Evolutionary conservation across 352 stramenopile species (phyloP).

Genomic region (Globisporangium canariense): DNA sequence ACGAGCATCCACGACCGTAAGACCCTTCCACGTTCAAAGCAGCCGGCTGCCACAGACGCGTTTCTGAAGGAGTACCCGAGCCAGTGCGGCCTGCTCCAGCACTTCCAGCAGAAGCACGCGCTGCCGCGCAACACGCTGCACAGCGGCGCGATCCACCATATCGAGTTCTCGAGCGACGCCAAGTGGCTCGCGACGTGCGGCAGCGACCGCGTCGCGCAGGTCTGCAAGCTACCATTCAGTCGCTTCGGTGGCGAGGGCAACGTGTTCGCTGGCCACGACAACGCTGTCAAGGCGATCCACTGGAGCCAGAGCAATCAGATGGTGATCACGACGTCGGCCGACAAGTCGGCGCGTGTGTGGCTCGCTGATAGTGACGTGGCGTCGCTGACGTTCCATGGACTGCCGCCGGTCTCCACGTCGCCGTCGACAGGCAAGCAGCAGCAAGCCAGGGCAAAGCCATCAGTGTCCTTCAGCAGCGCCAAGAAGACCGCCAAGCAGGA

Average conservation of each 20-base stretch:
- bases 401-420: slow-evolving; percentile 28
- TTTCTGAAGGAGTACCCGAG: slow-evolving; percentile 76
- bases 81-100: slow-evolving; percentile 49
- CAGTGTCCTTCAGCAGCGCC: slow-evolving; percentile 26
- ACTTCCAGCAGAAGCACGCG: slow-evolving; percentile 54
- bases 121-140: slow-evolving; percentile 56
- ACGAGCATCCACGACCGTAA: slow-evolving; percentile 27
- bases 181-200: slow-evolving; percentile 70
- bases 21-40: slow-evolving; percentile 5
- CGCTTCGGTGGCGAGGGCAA: slow-evolving; percentile 63
- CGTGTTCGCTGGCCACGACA: slow-evolving; percentile 66
- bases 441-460: slow-evolving; percentile 10
- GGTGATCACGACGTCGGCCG: slow-evolving; percentile 61
- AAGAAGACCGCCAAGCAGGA: slow-evolving; percentile 53
- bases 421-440: slow-evolving; percentile 18
- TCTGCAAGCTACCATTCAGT: slow-evolving; percentile 69
- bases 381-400: slow-evolving; percentile 55
- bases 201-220: slow-evolving; percentile 57
- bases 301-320: slow-evolving; percentile 77
- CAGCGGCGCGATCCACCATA: slow-evolving; percentile 58
- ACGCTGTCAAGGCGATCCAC: slow-evolving; percentile 56
- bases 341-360: slow-evolving; percentile 74
- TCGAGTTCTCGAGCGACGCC: slow-evolving; percentile 78
- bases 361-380: slow-evolving; percentile 52
- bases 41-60: slow-evolving; percentile 21